Base-by-base conservation (phyloP, 495 filamentous ascomycete genomes). In the Bryoglossum gracile region DNA sequence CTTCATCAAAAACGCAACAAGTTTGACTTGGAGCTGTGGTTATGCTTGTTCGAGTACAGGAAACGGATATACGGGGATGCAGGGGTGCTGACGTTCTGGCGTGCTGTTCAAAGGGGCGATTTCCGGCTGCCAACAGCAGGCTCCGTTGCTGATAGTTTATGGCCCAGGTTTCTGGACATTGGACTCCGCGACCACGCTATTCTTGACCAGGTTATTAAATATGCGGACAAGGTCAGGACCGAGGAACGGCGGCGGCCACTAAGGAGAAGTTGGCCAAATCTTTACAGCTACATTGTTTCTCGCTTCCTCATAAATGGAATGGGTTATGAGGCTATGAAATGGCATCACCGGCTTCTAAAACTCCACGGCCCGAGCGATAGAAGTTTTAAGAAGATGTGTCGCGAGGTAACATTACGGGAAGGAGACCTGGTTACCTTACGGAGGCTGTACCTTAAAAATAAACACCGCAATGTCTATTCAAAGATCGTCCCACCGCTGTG, bases 21-120 rank as follows among this genome's bases (percentile, higher is more conserved):
- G 23, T 51, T 67, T 17, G 74, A 89, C 56, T 70, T 80, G 45
- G 59, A 66, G 11, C 65, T 87, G 9, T 89, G 85, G 85, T 67
- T 74, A 13, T 75, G 79, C 49, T 65, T 87, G 19, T 65, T 89
- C 16, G 68, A 74, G 25, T 82, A 77, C 54, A 69, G 78, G 28
- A 70, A 76, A 51, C 74, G 82, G 10, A 66, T 73, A 35, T 70
- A 86, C 62, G 83, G 83, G 2, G 57, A 71, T 19, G 51, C 65
- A 14, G 86, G 86, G 0, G 74, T 80, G 2, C 25, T 67, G 13
- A 67, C 69, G 30, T 81, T 89, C 30, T 92, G 82, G 78, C 62
- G 72, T 43, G 78, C 73, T 3, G 64, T 89, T 48, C 70, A 71
- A 18, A 53, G 62, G 9, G 67, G 72, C 16, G 62, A 63, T 2